Evolutionary conservation across 805 yeast species (phyloP), one percentile per base, ranked within the genome.

Genomic region (Sugiyamaella floridensis): DNA sequence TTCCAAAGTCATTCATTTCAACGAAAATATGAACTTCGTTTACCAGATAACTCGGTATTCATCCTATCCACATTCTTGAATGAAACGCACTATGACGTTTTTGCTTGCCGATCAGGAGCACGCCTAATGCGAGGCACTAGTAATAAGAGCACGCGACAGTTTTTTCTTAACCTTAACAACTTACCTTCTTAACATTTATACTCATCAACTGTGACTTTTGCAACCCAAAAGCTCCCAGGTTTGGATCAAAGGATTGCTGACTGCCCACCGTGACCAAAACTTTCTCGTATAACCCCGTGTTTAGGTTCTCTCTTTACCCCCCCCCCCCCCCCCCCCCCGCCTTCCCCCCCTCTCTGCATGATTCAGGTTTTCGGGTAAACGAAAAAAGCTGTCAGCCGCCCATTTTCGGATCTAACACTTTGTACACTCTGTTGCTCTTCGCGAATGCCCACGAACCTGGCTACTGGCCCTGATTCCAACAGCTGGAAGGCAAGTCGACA

Each of bases 401-500:
- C 37, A 32, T 14, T 32, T 32, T 32, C n/a, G n/a, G n/a, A 32
- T 14, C 37, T 11, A 3, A 32, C n/a, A 32, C 37, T 11, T 14
- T 11, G 34, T 22, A 22, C 26, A 22, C 26, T 22, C 26, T 3
- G 6, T 22, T 22, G 26, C 26, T 22, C n/a, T n/a, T n/a, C 37
- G 37, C n/a, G 37, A 14, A 32, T 32, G 37, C 4, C 37, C n/a
- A 14, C 37, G 37, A 32, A 14, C 37, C 37, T 8, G 37, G 37
- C n/a, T 14, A 3, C 37, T 32, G 37, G 37, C 12, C n/a, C n/a
- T 4, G 37, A 32, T 10, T 32, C 37, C 4, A 14, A 8, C 37
- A 29, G n/a, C 28, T 48, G 51, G 51, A 48, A 20, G 28, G 37
- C 51, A 8, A 41, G 45, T 42, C 34, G 50, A 43, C 65, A 66